Evolutionary conservation across 352 stramenopile species (phyloP), one percentile per base, ranked within the genome.

Genomic region (Globisporangium echinulatum): DNA sequence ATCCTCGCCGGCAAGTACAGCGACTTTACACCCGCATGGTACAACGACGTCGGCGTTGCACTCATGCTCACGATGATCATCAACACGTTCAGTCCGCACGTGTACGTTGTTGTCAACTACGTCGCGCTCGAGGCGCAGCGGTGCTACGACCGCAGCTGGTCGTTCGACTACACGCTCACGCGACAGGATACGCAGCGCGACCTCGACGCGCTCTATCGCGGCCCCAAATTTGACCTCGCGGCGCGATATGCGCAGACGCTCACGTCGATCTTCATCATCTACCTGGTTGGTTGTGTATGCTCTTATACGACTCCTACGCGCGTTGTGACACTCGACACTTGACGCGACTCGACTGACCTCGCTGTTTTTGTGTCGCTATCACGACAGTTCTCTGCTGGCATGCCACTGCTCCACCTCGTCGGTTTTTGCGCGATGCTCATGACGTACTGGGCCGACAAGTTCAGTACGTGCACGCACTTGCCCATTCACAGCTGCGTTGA

Each of bases 381-480:
- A 10, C 3, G 8, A 17, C 40, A 92, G 79, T 91, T 93, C 51
- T 93, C 84, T 15, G 81, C 81, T 10, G 84, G 84, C 0, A 93
- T 93, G 76, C 84, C 84, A 8, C 63, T 93, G 48, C 72, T 93
- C 33, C 77, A 91, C 44, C 66, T 91, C 51, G 79, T 91, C 7
- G 84, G 84, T 0, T 83, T 91, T 50, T 60, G 80, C 4, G 70
- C 78, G 19, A 89, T 91, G 67, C 63, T 91, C 33, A 77, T 85
- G 69, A 91, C 82, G 15, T 93, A 90, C 62, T 93, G 84, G 84
- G 81, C 84, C 6, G 84, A 93, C 66, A 93, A 93, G 74, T 88
- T 91, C 72, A 93, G 83, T 93, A 77, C 60, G 76, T 68, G 8
- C 44, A 33, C 1, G 7, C 15, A 5, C 54, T 48, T 13, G 38